These are phyloP conservation scores for Claviceps quebecensis DNA, from an alignment of 2,329 filamentous ascomycete species.

Conservation along the genomic window DNA sequence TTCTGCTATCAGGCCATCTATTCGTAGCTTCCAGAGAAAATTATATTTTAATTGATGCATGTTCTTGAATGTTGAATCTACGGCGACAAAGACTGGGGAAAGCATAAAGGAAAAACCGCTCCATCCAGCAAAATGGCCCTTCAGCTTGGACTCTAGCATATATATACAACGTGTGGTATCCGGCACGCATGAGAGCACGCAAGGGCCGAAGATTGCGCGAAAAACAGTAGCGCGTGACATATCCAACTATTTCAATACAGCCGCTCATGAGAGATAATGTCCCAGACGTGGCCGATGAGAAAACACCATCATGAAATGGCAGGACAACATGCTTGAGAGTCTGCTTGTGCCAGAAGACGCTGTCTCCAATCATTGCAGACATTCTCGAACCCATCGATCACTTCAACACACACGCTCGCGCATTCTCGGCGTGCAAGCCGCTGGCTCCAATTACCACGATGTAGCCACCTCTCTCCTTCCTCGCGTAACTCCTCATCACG, in stretches of 20 bases:
- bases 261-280: background rate
- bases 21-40: background rate
- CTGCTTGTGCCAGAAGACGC: constrained; percentile 54
- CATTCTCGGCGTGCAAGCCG: constrained; percentile 66
- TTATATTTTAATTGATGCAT: background rate
- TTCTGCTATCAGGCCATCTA: too few species aligned
- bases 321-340: constrained; percentile 25
- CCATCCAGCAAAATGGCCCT: background rate
- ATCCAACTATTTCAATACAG: background rate
- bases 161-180: background rate
- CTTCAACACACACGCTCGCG: constrained; percentile 69
- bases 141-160: background rate
- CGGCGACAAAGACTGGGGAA: background rate
- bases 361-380: constrained; percentile 76
- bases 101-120: background rate
- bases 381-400: constrained; percentile 84
- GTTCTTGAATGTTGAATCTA: background rate
- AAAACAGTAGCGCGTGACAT: background rate
- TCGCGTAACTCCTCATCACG: constrained; percentile 71
- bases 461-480: constrained; percentile 70
- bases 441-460: constrained; percentile 70
- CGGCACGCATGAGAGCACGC: background rate
- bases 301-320: background rate
- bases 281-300: background rate
- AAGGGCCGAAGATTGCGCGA: background rate